A percentile compares a stretch with the other conserved stretches of the same genome.
phyloP scores from a whole-genome alignment of 805 yeast species.

The Metschnikowia cerradonensis region DNA sequence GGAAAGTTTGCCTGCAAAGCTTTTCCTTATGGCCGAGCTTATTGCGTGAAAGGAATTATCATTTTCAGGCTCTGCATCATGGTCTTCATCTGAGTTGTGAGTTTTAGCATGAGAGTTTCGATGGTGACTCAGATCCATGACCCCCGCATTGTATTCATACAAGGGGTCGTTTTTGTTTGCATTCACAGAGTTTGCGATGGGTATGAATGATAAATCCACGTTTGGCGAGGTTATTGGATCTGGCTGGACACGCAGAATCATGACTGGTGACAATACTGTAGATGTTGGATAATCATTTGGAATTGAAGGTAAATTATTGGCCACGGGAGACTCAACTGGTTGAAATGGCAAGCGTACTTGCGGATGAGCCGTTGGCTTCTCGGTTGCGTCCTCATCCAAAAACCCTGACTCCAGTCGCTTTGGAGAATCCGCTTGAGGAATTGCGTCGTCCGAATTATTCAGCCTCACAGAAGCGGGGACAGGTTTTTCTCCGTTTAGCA shows the following conservation, averaged over 20 bases:
- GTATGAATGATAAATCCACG: slow-evolving; percentile 22
- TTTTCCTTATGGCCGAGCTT: slow-evolving; percentile 44
- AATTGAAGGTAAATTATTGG: neutral
- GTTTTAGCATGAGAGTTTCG: neutral
- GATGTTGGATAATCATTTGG: neutral
- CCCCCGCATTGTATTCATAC: neutral
- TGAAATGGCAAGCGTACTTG: neutral
- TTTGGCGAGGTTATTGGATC: slow-evolving; percentile 18
- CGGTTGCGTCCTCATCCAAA: neutral
- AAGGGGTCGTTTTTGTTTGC: slow-evolving; percentile 6
- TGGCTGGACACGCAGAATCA: neutral
- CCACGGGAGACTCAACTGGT: neutral
- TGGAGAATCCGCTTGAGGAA: neutral
- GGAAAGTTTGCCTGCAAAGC: slow-evolving; percentile 35
- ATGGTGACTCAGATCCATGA: neutral
- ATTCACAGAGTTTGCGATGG: slow-evolving; percentile 16
- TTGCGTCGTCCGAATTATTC: neutral
- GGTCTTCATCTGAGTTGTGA: neutral
- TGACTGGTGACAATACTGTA: slow-evolving; percentile 6
- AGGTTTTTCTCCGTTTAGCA: neutral
- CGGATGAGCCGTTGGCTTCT: neutral
- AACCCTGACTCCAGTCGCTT: neutral
- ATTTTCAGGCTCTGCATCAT: slow-evolving; percentile 4
- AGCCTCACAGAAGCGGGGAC: neutral
- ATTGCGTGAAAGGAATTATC: slow-evolving; percentile 47